Evolutionary conservation across 192 early-diverging fungal genomes (phyloP).

Genomic region (Coemansia sp.): DNA sequence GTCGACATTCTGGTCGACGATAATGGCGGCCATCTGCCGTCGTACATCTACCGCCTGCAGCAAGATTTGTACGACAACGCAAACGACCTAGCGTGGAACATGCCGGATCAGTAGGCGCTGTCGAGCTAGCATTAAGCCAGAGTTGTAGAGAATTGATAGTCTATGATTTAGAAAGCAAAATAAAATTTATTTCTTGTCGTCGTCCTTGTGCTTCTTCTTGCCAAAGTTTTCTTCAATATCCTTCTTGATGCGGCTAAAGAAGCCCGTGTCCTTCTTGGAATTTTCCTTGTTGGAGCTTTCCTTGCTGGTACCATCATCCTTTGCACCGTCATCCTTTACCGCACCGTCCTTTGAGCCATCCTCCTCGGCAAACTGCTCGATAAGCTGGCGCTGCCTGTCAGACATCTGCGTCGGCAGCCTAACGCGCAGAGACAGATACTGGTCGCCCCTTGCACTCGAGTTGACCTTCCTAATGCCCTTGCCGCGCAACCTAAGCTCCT

Average conservation of each 20-base stretch:
- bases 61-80: conserved; percentile 57
- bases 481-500: conserved; percentile 70
- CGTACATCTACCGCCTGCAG: conserved; percentile 77
- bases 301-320: not conserved
- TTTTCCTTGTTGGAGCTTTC: not conserved
- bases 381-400: conserved; percentile 55
- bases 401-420: conserved; percentile 64
- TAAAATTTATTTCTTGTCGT: conserved; percentile 16
- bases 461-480: conserved; percentile 72
- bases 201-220: conserved; percentile 44
- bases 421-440: conserved; percentile 85
- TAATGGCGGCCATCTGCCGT: conserved; percentile 72
- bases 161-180: not conserved
- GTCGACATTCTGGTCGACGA: conserved; percentile 90
- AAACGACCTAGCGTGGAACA: conserved; percentile 42
- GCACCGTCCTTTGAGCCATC: conserved; percentile 15
- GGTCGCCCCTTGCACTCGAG: conserved; percentile 71
- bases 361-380: conserved; percentile 62
- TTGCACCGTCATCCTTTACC: not conserved
- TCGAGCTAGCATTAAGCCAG: not conserved
- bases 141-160: not conserved
- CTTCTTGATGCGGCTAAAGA: conserved; percentile 57
- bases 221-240: conserved; percentile 53
- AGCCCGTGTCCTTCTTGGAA: conserved; percentile 26
- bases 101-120: conserved; percentile 20